A percentile compares a stretch with the other conserved stretches of the same genome.
Conservation (phyloP, 352 stramenopile species). For the Phytophthora constricta region DNA sequence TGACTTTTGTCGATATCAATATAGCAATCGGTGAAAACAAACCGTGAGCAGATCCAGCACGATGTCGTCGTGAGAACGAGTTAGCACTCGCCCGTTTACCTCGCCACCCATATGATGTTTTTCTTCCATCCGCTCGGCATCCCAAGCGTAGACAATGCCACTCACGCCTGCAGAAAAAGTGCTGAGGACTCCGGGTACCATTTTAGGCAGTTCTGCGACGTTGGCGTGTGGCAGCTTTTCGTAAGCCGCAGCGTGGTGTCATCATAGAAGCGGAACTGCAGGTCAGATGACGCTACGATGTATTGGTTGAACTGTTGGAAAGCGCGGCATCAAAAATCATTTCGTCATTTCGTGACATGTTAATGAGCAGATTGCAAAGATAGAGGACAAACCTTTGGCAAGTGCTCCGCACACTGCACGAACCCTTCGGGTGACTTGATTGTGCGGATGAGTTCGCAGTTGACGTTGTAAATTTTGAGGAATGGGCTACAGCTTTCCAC, state of each 20-base stretch:
- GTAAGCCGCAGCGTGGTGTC: slow-evolving; percentile 69
- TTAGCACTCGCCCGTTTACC: slow-evolving; percentile 55
- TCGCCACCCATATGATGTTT: slow-evolving; percentile 83
- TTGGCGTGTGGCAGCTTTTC: slow-evolving; percentile 85
- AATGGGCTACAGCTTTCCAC: slow-evolving; percentile 78
- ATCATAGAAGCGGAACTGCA: slow-evolving; percentile 88
- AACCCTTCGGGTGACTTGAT: slow-evolving; percentile 78
- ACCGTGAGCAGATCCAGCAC: slow-evolving; percentile 85
- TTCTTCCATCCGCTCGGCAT: slow-evolving; percentile 86
- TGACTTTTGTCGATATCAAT: not conserved
- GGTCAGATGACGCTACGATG: slow-evolving; percentile 78
- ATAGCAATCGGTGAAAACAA: slow-evolving; percentile 13
- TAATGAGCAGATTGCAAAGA: not conserved
- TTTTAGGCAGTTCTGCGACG: slow-evolving; percentile 81
- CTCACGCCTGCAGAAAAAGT: slow-evolving; percentile 86
- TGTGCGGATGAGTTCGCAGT: slow-evolving; percentile 69
- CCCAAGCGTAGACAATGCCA: slow-evolving; percentile 87
- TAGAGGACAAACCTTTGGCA: slow-evolving; percentile 49
- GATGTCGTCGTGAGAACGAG: slow-evolving; percentile 87
- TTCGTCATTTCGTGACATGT: not conserved
- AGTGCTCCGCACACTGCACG: slow-evolving; percentile 80
- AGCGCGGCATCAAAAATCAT: not conserved
- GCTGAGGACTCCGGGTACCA: slow-evolving; percentile 75
- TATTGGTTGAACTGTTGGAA: slow-evolving; percentile 63
- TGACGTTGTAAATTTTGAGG: slow-evolving; percentile 86